These are phyloP conservation scores for Penicillium bialowiezense DNA, from an alignment of 495 filamentous ascomycete species.

Conservation along the genomic window DNA sequence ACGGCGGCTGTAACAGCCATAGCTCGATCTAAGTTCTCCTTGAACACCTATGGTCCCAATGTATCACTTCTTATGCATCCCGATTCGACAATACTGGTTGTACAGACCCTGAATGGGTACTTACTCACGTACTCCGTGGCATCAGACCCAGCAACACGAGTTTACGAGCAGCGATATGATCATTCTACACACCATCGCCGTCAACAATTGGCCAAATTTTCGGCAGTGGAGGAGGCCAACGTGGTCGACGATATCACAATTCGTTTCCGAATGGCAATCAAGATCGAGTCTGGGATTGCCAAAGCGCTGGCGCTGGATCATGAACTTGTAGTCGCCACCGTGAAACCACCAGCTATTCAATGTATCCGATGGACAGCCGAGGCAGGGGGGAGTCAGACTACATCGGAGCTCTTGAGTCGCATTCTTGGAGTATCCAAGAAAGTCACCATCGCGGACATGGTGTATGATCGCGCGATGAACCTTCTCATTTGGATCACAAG, in stretches of 20 bases:
- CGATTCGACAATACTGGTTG: slow-evolving; percentile 84
- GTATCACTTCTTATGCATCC: slow-evolving; percentile 81
- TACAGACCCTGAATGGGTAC: slow-evolving; percentile 85
- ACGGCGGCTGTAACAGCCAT: slow-evolving; percentile 84
- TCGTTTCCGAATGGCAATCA: slow-evolving; percentile 95
- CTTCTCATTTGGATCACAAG: slow-evolving; percentile 89
- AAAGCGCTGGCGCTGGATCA: slow-evolving; percentile 86
- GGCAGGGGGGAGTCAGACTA: slow-evolving; percentile 76
- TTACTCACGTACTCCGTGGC: slow-evolving; percentile 92
- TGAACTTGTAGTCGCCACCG: slow-evolving; percentile 89
- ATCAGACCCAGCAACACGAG: slow-evolving; percentile 74
- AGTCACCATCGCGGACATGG: slow-evolving; percentile 75
- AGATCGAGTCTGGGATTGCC: slow-evolving; percentile 92
- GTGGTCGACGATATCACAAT: slow-evolving; percentile 83
- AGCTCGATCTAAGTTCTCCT: slow-evolving; percentile 71
- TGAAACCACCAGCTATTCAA: slow-evolving; percentile 90
- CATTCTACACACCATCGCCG: slow-evolving; percentile 65
- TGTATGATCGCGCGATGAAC: slow-evolving; percentile 97
- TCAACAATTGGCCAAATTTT: slow-evolving; percentile 66
- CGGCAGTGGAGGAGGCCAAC: slow-evolving; percentile 62
- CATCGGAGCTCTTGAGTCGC: slow-evolving; percentile 82
- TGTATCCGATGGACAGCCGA: slow-evolving; percentile 94
- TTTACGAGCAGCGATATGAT: slow-evolving; percentile 79
- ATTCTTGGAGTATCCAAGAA: slow-evolving; percentile 83
- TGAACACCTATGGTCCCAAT: slow-evolving; percentile 82